Evolutionary conservation across 441 rosid genomes (phyloP).

Genomic region (Euphorbia schlechtendalii): DNA sequence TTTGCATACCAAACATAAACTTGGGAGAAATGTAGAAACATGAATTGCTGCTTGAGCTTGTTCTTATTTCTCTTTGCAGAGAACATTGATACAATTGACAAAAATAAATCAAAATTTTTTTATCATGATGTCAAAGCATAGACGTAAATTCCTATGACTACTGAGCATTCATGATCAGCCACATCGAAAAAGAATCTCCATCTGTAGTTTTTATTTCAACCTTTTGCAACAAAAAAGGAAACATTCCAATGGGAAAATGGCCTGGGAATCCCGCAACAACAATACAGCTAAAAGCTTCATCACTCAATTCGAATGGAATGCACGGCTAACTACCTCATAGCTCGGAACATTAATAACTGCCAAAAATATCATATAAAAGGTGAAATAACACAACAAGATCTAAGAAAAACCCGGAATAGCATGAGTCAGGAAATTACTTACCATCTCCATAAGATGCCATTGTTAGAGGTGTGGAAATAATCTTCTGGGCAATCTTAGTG

Average conservation of each 20-base stretch:
- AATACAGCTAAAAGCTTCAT: neutral
- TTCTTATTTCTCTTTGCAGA: neutral
- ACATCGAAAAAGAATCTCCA: neutral
- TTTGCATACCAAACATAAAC: neutral
- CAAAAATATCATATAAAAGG: neutral
- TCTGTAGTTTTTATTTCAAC: slow-evolving; percentile 12
- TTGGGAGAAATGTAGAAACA: neutral
- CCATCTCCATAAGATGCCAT: slow-evolving; percentile 89
- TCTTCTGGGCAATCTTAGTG: slow-evolving; percentile 40
- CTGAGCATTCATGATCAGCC: neutral
- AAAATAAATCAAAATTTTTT: neutral
- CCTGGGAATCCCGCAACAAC: neutral
- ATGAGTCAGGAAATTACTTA: slow-evolving; percentile 19
- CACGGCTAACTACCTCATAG: slow-evolving; percentile 57
- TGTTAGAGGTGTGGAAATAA: slow-evolving; percentile 70
- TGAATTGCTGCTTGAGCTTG: neutral
- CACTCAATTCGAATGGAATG: slow-evolving; percentile 31
- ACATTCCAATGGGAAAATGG: neutral
- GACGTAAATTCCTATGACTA: too few species aligned
- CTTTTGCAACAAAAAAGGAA: neutral
- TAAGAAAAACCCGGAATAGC: neutral
- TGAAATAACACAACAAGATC: neutral
- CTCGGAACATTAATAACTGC: slow-evolving; percentile 66
- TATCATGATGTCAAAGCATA: slow-evolving; percentile 4
- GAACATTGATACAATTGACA: too few species aligned